Conservation (phyloP, 495 filamentous ascomycete species). For the Gamarada debralockiae region DNA sequence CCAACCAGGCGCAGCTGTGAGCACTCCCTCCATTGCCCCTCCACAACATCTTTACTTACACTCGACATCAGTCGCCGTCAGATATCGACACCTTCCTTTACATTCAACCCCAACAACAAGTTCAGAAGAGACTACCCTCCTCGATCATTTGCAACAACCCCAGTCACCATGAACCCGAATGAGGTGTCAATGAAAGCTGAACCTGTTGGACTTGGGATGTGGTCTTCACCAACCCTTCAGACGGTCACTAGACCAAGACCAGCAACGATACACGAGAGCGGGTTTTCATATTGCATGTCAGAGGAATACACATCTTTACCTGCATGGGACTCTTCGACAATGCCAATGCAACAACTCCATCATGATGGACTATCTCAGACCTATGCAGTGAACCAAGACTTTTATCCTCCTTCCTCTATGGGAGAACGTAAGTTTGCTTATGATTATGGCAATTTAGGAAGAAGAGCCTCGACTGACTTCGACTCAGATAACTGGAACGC, state of each 20-base stretch:
- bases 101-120: constrained; percentile 26
- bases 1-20: constrained; percentile 27
- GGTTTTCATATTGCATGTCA: constrained; percentile 52
- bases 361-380: constrained; percentile 45
- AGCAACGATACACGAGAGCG: constrained; percentile 52
- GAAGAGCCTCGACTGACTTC: constrained; percentile 24
- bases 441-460: constrained; percentile 12
- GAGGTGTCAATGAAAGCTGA: constrained; percentile 23
- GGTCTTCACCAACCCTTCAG: constrained; percentile 22
- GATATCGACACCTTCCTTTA: constrained; percentile 26
- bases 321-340: constrained; percentile 50
- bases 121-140: constrained; percentile 28
- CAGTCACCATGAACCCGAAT: constrained; percentile 24
- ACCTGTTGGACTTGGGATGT: constrained; percentile 23
- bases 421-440: constrained; percentile 43
- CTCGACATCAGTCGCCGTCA: constrained; percentile 20
- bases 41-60: constrained; percentile 12
- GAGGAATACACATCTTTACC: constrained; percentile 45
- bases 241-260: constrained; percentile 35
- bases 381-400: constrained; percentile 48
- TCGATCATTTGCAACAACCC: constrained; percentile 22
- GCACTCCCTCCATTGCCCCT: constrained; percentile 6
- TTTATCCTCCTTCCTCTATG: constrained; percentile 44
- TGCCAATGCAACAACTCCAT: constrained; percentile 40
- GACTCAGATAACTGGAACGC: constrained; percentile 41